Evolutionary conservation across 805 yeast genomes (phyloP), one percentile per base, ranked within the genome.

Genomic region (Schwanniomyces vanrijiae): DNA sequence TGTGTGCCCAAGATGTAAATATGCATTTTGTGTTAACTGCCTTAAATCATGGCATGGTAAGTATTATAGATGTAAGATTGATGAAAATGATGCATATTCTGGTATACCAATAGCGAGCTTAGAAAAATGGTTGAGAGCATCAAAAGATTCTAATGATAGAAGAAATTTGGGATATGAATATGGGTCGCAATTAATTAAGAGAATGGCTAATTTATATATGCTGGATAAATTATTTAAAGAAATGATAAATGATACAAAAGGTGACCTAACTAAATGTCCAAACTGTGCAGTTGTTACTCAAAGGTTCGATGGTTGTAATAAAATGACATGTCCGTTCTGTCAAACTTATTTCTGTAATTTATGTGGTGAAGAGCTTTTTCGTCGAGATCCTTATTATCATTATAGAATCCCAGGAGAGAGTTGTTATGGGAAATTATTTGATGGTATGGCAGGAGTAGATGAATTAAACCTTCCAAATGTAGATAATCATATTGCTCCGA

Each of bases 281-380:
- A 59, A 61, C 3, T 83, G 88, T 55, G 59, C 61, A 13, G 55
- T 74, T 2, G 74, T 74, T 5, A 75, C 81, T 5, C 80, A 81
- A 48, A 73, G 80, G 47, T 65, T 75, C 20, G 86, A 82, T 52
- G 89, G 88, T 4, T 83, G 88, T 59, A 83, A 82, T 55, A 81
- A 80, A 55, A 81, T 83, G 84, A 70, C 68, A 33, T 83, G 89
- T 55, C 52, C 69, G 0, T 62, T 72, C 5, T 83, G 88, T 50
- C 52, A 54, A 4, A 65, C 75, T 0, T 55, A 61, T 37, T 83
- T 83, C 51, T 83, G 88, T 56, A 78, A 76, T 49, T 38, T 81
- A 8, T 83, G 88, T 63, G 83, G 83, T 1, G 58, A 55, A 2
- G 50, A 60, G 13, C 55, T 80, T 46, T 53, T 61, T 18, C 60